Conservation (phyloP, 805 yeast species). For the Diddensiella transvaalensis region DNA sequence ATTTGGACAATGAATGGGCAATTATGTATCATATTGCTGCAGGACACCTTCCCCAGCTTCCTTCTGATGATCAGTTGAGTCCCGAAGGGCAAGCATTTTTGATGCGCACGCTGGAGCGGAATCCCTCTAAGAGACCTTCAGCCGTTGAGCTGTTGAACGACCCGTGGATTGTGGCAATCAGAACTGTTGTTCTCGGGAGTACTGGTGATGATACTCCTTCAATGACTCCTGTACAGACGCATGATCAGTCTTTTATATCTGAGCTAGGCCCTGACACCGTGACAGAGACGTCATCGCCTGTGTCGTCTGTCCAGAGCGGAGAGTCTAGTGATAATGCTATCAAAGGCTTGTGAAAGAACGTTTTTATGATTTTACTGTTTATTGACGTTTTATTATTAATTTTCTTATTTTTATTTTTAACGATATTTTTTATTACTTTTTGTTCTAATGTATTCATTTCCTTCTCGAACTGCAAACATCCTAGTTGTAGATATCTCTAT, state of each 20-base stretch:
- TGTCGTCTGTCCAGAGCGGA: not conserved
- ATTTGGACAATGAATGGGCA: slow-evolving; percentile 95
- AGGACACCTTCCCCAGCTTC: slow-evolving; percentile 85
- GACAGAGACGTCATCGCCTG: not conserved
- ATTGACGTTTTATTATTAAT: not conserved
- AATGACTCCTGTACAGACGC: not conserved
- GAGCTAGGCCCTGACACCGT: not conserved
- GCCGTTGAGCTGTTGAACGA: slow-evolving; percentile 86
- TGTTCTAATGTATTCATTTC: not conserved
- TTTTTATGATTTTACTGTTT: not conserved
- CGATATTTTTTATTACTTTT: not conserved
- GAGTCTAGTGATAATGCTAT: not conserved
- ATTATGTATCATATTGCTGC: slow-evolving; percentile 98
- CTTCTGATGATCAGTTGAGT: slow-evolving; percentile 73
- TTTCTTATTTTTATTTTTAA: not conserved
- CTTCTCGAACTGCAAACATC: not conserved
- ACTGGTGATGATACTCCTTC: not conserved
- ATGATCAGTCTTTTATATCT: not conserved
- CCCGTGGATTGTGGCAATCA: slow-evolving; percentile 64
- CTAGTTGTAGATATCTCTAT: not conserved
- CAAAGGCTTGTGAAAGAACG: not conserved
- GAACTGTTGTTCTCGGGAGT: slow-evolving; percentile 18
- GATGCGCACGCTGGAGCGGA: slow-evolving; percentile 71
- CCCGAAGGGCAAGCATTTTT: slow-evolving; percentile 68
- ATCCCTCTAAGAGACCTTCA: slow-evolving; percentile 73